Evolutionary conservation across 257 asterid species (phyloP), one percentile per base, ranked within the genome.

Genomic region (Orobanche coerulescens): DNA sequence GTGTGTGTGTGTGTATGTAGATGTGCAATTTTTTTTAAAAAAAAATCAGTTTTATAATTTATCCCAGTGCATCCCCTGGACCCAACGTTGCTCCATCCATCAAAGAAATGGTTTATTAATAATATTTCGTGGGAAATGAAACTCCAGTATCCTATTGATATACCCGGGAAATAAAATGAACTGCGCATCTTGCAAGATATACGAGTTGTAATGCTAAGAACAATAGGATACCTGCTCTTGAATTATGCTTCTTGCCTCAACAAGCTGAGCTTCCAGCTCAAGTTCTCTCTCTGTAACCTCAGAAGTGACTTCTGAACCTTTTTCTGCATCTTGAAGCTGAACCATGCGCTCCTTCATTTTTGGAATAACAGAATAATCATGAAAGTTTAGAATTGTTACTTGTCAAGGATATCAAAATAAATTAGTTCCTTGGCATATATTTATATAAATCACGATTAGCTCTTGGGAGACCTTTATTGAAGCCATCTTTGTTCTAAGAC

Each of bases 191-290:
- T n/a, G n/a, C n/a, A 19, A 46, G 20, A 19, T 47, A 22, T 47
- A 19, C 12, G 54, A 20, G 54, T 8, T 47, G 54, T n/a, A 47
- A 46, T 15, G 52, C 52, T 46, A 46, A 47, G n/a, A 47, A 18
- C 22, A 43, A 43, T 15, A 47, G 5, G 20, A 9, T 74, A 92
- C 98, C 96, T 93, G 98, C 81, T 89, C 98, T 79, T 93, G 95
- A 73, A 93, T 89, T 71, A 93, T 93, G 83, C 88, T 89, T 81
- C 94, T 85, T 62, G 98, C 98, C 86, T 92, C 98, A 12, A 88
- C 98, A 51, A 92, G 96, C 77, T 92, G 97, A 75, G 98, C 98
- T 83, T 93, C 98, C 61, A 93, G 83, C 77, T 93, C 98, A 50
- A 93, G 95, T 72, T 93, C 98, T 86, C 97, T 82, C 82, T 93